phyloP scores from a whole-genome alignment of 345 rosid species.

The Anacardium occidentale region DNA sequence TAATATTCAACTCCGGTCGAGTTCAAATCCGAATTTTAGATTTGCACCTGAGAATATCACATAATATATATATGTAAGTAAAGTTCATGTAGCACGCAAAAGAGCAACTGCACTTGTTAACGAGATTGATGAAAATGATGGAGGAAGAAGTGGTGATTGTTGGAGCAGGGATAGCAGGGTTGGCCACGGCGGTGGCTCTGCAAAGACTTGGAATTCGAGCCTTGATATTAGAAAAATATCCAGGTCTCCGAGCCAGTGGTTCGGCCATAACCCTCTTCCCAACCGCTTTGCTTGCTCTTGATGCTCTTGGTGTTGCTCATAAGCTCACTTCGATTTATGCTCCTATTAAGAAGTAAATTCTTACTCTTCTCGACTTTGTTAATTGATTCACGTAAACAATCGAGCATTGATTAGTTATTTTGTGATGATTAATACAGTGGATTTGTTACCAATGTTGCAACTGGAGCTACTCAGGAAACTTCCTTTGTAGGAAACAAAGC shows the following conservation, averaged over 20 bases:
- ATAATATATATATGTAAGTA: no score
- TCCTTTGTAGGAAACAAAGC: neutral
- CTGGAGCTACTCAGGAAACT: neutral
- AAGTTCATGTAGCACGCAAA: neutral
- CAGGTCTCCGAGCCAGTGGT: slow-evolving; percentile 30
- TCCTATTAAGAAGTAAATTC: slow-evolving; percentile 7
- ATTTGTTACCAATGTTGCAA: neutral
- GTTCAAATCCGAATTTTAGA: no score
- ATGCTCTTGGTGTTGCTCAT: slow-evolving; percentile 38
- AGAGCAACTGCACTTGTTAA: neutral
- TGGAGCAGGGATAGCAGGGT: slow-evolving; percentile 42
- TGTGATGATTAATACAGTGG: neutral
- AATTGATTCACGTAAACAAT: no score
- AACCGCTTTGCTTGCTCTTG: slow-evolving; percentile 41
- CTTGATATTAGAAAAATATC: slow-evolving; percentile 32
- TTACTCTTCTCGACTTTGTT: no score
- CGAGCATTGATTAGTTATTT: no score
- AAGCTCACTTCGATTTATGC: slow-evolving; percentile 36
- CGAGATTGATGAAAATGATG: neutral
- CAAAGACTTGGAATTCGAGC: slow-evolving; percentile 31
- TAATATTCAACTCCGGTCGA: no score
- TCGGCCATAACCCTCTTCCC: slow-evolving; percentile 32
- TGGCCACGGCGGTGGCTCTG: slow-evolving; percentile 40
- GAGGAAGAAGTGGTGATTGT: slow-evolving; percentile 38
- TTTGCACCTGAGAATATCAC: no score